Conservation (phyloP, 192 early-diverging fungal species). For the Podila minutissima region DNA sequence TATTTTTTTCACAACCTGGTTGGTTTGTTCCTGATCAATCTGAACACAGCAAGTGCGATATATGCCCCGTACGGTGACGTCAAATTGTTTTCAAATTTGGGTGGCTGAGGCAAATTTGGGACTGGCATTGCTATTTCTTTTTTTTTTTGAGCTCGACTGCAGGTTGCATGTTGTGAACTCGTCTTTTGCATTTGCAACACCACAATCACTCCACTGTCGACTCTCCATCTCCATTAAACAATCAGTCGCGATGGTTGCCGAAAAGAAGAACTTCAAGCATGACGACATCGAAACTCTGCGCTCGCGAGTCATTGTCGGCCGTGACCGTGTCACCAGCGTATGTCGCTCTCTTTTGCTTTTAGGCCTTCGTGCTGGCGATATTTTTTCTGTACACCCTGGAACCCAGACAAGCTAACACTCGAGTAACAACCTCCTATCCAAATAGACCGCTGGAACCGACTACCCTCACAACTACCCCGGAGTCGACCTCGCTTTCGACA, state of each 20-base stretch:
- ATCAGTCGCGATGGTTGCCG: conserved; percentile 24
- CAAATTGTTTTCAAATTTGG: too few species aligned
- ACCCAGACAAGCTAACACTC: neutral
- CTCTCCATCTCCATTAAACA: neutral
- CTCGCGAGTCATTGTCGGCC: conserved; percentile 71
- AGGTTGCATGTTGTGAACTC: too few species aligned
- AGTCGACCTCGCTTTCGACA: conserved; percentile 67
- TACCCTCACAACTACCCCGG: conserved; percentile 78
- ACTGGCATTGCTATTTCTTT: too few species aligned
- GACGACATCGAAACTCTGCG: conserved; percentile 57
- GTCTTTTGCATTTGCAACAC: neutral
- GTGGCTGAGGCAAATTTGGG: too few species aligned
- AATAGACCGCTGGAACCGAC: conserved; percentile 82
- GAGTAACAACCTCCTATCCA: neutral
- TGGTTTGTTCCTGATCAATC: too few species aligned
- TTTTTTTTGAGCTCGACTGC: too few species aligned
- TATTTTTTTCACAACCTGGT: too few species aligned
- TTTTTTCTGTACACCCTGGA: neutral
- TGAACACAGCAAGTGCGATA: too few species aligned
- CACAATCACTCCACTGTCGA: neutral
- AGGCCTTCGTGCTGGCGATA: neutral
- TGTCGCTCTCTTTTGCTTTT: conserved; percentile 4
- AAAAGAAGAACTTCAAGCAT: conserved; percentile 48
- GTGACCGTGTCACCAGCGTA: conserved; percentile 77
- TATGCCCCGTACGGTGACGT: too few species aligned